Percentiles rank a stretch among this genome's conserved stretches.
Conservation (phyloP, 2,329 filamentous ascomycete genomes). For the Talaromyces sp. region DNA sequence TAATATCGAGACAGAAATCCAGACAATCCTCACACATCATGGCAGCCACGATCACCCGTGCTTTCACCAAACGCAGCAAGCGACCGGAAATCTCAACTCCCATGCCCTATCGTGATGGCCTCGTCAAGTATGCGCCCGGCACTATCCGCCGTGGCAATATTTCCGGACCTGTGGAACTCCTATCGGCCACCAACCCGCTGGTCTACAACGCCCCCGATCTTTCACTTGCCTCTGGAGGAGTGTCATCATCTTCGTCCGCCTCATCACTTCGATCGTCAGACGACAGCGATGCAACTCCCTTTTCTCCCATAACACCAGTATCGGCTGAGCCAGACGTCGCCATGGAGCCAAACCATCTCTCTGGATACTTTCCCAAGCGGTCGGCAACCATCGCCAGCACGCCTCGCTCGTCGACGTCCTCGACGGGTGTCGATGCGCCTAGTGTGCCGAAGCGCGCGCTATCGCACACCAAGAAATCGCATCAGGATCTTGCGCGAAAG, state of each 20-base stretch:
- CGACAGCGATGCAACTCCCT: constrained; percentile 64
- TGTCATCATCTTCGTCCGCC: constrained; percentile 48
- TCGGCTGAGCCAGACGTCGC: constrained; percentile 44
- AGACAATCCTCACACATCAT: constrained; percentile 25
- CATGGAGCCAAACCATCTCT: constrained; percentile 52
- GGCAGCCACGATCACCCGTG: constrained; percentile 40
- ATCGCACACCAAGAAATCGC: constrained; percentile 85
- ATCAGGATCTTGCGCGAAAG: constrained; percentile 70
- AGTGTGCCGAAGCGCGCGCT: constrained; percentile 73
- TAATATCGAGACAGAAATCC: neutral
- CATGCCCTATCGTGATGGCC: constrained; percentile 45
- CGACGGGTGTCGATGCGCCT: constrained; percentile 55
- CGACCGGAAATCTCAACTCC: constrained; percentile 45
- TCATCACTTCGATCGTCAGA: constrained; percentile 61
- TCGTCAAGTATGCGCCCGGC: constrained; percentile 43
- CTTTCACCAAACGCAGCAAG: constrained; percentile 49
- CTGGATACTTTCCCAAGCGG: constrained; percentile 64
- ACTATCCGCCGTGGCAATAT: constrained; percentile 58
- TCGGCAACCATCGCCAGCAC: constrained; percentile 64
- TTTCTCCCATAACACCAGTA: constrained; percentile 39
- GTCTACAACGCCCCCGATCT: constrained; percentile 93
- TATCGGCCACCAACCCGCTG: constrained; percentile 94
- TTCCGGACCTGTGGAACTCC: constrained; percentile 77
- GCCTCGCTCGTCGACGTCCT: constrained; percentile 45
- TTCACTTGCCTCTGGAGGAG: constrained; percentile 51